Evolutionary conservation across 2,329 filamentous ascomycete species (phyloP).

Genomic region (Colletotrichum euphorbiae): DNA sequence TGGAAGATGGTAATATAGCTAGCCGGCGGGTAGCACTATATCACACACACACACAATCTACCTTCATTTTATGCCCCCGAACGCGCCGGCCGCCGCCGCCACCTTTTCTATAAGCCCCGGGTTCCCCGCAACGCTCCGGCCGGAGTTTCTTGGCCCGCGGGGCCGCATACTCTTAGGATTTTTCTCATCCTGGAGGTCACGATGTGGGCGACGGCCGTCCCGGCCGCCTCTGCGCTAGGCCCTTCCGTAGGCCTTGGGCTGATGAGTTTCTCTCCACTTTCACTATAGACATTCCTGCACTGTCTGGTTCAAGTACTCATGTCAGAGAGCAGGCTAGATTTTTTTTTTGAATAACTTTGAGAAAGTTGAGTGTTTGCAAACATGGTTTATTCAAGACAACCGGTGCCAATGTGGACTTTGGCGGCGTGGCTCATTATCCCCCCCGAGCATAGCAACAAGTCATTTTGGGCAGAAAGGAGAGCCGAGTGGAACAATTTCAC

Average conservation of each 20-base stretch:
- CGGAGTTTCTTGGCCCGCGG: constrained; percentile 6
- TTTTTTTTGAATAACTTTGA: neutral
- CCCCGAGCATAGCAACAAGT: too few species aligned
- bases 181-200: neutral
- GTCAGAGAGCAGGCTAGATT: neutral
- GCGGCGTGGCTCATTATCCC: too few species aligned
- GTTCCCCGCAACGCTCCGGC: neutral
- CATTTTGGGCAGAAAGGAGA: too few species aligned
- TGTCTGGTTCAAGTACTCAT: neutral
- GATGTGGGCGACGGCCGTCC: constrained; percentile 9
- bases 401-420: neutral
- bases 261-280: constrained; percentile 14
- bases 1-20: neutral
- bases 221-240: neutral
- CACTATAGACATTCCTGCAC: constrained; percentile 38
- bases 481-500: too few species aligned
- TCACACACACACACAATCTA: too few species aligned
- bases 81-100: too few species aligned
- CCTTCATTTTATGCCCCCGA: too few species aligned
- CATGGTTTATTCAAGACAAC: constrained; percentile 2
- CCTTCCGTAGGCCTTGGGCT: too few species aligned
- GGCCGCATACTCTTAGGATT: neutral
- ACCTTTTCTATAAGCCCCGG: too few species aligned
- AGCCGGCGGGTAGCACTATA: neutral
- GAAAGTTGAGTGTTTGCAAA: constrained; percentile 5